Percentiles rank a stretch among this genome's conserved stretches.
Conservation (phyloP, 192 early-diverging fungal species). For the Coemansia sp. region DNA sequence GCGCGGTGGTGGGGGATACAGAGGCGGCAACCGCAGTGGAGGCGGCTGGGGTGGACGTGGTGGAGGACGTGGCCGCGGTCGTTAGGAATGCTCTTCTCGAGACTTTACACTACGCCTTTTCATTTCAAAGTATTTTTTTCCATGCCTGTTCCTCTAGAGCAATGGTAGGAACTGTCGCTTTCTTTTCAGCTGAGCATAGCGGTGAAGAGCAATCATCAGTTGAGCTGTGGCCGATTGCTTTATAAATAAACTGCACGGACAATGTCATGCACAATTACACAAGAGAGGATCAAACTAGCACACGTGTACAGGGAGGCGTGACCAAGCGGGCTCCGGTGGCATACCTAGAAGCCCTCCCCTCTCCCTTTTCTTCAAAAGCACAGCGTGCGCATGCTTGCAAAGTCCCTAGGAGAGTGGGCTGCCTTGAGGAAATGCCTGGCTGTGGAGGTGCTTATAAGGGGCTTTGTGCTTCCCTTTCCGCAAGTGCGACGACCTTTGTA, state of each 20-base stretch:
- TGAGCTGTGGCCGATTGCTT: too few species aligned
- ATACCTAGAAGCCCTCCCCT: background rate
- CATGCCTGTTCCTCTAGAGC: background rate
- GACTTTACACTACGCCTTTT: background rate
- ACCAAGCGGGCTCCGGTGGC: background rate
- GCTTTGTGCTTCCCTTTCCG: background rate
- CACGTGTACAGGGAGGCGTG: background rate
- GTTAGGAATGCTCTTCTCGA: background rate
- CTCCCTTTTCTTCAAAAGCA: background rate
- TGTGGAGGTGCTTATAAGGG: background rate
- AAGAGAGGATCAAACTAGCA: background rate
- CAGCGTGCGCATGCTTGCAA: background rate
- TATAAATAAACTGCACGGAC: too few species aligned
- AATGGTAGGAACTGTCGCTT: background rate
- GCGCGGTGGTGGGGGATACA: conserved; percentile 44
- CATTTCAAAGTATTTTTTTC: background rate
- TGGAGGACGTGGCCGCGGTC: conserved; percentile 9
- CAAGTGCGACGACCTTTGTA: background rate
- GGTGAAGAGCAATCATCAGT: background rate
- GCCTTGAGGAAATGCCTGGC: background rate
- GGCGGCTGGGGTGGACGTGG: conserved; percentile 29
- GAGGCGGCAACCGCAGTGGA: conserved; percentile 44
- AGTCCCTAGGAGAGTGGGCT: background rate
- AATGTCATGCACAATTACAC: background rate
- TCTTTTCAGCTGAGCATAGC: too few species aligned